Percentiles rank a stretch among this genome's conserved stretches.
phyloP scores from a whole-genome alignment of 768 basidiomycete genomes.

The Filobasidium floriforme region DNA sequence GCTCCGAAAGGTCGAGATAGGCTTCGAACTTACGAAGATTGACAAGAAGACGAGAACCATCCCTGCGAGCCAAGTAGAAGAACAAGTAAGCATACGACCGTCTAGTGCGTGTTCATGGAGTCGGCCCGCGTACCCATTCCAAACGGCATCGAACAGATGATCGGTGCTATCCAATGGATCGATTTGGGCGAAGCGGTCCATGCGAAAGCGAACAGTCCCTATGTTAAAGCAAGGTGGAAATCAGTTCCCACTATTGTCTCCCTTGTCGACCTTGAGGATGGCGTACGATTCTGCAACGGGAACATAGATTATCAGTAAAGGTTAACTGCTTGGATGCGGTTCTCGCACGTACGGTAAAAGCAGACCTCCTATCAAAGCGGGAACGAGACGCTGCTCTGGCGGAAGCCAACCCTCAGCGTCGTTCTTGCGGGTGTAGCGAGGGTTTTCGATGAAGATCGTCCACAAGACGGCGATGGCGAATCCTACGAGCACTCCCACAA shows the following conservation, averaged over 20 bases:
- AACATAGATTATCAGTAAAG: too few species aligned
- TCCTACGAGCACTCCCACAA: constrained; percentile 44
- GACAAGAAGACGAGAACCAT: constrained; percentile 61
- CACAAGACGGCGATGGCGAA: constrained; percentile 30
- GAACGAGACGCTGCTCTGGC: constrained; percentile 47
- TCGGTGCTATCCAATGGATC: constrained; percentile 61
- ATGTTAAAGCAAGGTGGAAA: neutral
- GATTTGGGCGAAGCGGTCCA: constrained; percentile 27
- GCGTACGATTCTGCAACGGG: too few species aligned
- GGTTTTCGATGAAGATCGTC: constrained; percentile 41
- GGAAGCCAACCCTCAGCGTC: constrained; percentile 38
- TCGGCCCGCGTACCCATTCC: constrained; percentile 45
- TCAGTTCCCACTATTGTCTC: neutral
- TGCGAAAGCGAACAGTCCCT: constrained; percentile 33
- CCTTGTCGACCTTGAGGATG: too few species aligned
- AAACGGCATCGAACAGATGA: constrained; percentile 62
- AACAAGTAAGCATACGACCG: too few species aligned
- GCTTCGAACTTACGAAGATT: constrained; percentile 44
- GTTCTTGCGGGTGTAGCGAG: constrained; percentile 41
- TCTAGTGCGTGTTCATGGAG: constrained; percentile 25
- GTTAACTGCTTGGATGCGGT: too few species aligned
- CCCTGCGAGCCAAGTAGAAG: constrained; percentile 26
- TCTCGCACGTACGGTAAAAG: constrained; percentile 38
- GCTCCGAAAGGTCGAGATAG: neutral
- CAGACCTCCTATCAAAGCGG: constrained; percentile 45